Base-by-base conservation (phyloP, 352 stramenopile species). In the Pythium diclinum region DNA sequence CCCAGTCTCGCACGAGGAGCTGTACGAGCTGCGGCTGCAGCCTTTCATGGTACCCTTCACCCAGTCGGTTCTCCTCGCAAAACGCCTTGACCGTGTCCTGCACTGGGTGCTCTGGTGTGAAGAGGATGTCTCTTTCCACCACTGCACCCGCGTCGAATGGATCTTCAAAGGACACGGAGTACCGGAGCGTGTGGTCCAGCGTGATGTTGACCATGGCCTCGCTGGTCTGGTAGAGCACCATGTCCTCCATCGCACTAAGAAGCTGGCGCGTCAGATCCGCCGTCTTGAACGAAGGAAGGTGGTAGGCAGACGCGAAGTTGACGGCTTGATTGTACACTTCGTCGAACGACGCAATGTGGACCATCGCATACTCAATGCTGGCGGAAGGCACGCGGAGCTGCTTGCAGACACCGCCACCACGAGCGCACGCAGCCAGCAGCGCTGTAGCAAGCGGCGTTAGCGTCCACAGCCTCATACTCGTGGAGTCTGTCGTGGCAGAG, bases 181-280 rank as follows among this genome's bases (percentile, higher is more conserved):
- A 90, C 19, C 40, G 34, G 25, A 90, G 67, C 30, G 71, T 76
- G 57, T 71, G 73, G 57, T 90, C 81, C 33, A 87, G 58, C 30
- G 79, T 86, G 49, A 90, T 56, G 49, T 88, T 90, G 33, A 85
- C 77, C 17, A 88, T 56, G 13, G 56, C 73, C 51, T 90, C 81
- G 21, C 67, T 65, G 40, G 77, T 71, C 1, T 75, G 68, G 11
- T 83, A 47, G 17, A 28, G 61, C 48, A 63, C 74, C 76, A 90
- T 87, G 19, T 88, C 77, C 17, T 72, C 61, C 48, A 77, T 61
- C n/a, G 71, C 67, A 3, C 67, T 73, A 4, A 75, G 61, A 6
- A 88, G 48, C 33, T 85, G 65, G 16, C 60, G 66, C 11, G 53
- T 21, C 7, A 74, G 44, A 9, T 61, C 16, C 10, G 56, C 16